These are phyloP conservation scores for Rutstroemia sp. DNA, from an alignment of 2,329 filamentous ascomycete genomes.

Conservation along the genomic window DNA sequence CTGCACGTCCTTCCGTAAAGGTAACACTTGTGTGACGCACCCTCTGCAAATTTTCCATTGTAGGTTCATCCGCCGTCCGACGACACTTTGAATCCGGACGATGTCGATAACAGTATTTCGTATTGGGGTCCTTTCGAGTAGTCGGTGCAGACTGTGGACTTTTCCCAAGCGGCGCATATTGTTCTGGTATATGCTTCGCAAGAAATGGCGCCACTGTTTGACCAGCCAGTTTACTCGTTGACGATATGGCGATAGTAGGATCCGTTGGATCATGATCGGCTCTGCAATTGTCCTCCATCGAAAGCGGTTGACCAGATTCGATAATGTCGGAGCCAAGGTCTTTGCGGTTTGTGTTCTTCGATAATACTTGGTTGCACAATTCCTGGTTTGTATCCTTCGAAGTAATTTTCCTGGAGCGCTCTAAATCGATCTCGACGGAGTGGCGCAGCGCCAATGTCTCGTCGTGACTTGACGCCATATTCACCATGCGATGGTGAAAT, in stretches of 20 bases:
- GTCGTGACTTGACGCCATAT: conserved; percentile 22
- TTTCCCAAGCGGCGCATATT: conserved; percentile 73
- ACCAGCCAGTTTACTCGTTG: conserved; percentile 24
- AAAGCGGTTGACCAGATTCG: conserved; percentile 16
- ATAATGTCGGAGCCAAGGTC: conserved; percentile 6
- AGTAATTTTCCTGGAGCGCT: conserved; percentile 9
- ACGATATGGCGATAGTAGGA: conserved; percentile 22
- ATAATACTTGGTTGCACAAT: conserved; percentile 14
- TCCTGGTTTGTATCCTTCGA: conserved; percentile 10
- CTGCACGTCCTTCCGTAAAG: not conserved
- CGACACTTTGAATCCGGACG: conserved; percentile 90
- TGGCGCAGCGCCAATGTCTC: conserved; percentile 20
- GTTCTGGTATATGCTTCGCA: conserved; percentile 78
- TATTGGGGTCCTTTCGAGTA: conserved; percentile 55
- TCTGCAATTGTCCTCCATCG: conserved; percentile 23
- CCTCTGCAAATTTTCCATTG: conserved; percentile 90
- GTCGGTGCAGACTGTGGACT: conserved; percentile 33
- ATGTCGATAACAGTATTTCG: conserved; percentile 93
- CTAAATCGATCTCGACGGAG: conserved; percentile 21
- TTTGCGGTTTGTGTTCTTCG: conserved; percentile 4
- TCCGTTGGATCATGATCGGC: conserved; percentile 17
- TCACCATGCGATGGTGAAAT: conserved; percentile 8
- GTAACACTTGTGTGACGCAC: conserved; percentile 41
- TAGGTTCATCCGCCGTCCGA: conserved; percentile 85
- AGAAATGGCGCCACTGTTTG: conserved; percentile 59